phyloP scores from a whole-genome alignment of 164 flowering plant genomes.

The Nymphaea colorata region DNA sequence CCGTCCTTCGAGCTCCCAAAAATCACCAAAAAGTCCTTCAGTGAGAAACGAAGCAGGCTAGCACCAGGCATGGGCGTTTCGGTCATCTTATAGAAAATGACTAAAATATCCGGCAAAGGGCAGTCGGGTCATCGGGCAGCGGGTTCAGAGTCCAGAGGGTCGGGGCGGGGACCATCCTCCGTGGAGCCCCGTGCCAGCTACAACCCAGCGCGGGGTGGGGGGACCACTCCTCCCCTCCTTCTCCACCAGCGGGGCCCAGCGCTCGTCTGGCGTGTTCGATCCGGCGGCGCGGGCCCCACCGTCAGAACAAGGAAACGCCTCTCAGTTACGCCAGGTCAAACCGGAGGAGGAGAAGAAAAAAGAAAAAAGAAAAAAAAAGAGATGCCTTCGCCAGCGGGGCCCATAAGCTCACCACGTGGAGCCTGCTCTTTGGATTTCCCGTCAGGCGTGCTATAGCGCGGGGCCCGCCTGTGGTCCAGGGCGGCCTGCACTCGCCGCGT shows the following conservation, averaged over 20 bases:
- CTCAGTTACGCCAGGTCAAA: background rate
- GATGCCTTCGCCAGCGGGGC: background rate
- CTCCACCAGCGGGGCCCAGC: no score
- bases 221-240: background rate
- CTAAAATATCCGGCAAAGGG: no score
- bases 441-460: slow-evolving; percentile 3
- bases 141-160: no score
- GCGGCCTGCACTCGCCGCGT: slow-evolving; percentile 8
- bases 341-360: background rate
- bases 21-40: no score
- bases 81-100: no score
- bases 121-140: no score
- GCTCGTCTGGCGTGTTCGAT: background rate
- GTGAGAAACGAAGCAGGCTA: no score
- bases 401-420: background rate
- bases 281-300: slow-evolving; percentile 8
- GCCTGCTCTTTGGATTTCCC: background rate
- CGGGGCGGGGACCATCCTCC: background rate
- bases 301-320: background rate
- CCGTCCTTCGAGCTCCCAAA: no score
- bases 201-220: background rate
- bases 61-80: no score
- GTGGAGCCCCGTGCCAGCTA: background rate
- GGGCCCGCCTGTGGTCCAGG: slow-evolving; percentile 15
- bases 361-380: background rate